Evolutionary conservation across 768 basidiomycete species (phyloP), one percentile per base, ranked within the genome.

Genomic region (Chalciporus sphaerocephalus): DNA sequence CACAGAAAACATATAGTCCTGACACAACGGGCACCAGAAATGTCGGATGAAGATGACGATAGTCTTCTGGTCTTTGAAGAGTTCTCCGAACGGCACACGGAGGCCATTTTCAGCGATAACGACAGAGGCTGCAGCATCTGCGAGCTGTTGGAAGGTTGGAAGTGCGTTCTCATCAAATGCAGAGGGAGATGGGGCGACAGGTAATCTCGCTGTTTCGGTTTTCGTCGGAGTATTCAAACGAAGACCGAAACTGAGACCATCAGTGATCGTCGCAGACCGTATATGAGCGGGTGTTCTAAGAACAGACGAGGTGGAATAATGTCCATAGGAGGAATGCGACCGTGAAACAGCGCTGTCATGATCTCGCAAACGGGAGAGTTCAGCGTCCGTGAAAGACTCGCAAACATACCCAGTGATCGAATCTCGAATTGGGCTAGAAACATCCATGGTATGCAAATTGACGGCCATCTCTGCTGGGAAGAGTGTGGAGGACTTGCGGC

Each of bases 41-140:
- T 92, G 88, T 34, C 92, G 74, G 51, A 96, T 84, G 69, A 95
- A 95, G 33, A 92, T 67, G 42, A 92, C 81, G 51, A 92, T 75
- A 1, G 84, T 85, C 60, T 71, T 76, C 50, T 72, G 69, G 10
- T 71, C 61, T 37, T 58, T 71, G 56, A 85, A 83, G 32, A 95
- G 63, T 18, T 82, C 76, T 0, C 86, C 84, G 50, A 94, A 92
- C 27, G 66, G 70, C 43, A 87, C 70, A 8, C 78, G 73, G 8
- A 79, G 55, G 3, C 91, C 92, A 12, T 78, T 78, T 49, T 85
- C 80, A 32, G 80, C 76, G 34, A 86, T 72, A 46, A 95, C 78
- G 16, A 75, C 69, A 23, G 87, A 70, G 13, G 76, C 63, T 1
- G 82, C 77, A 3, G 85, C 92, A 17, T 73, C 73, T 4, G 71